Evolutionary conservation across 1,284 basidiomycete genomes (phyloP).

Genomic region (Ganoderma boninense): DNA sequence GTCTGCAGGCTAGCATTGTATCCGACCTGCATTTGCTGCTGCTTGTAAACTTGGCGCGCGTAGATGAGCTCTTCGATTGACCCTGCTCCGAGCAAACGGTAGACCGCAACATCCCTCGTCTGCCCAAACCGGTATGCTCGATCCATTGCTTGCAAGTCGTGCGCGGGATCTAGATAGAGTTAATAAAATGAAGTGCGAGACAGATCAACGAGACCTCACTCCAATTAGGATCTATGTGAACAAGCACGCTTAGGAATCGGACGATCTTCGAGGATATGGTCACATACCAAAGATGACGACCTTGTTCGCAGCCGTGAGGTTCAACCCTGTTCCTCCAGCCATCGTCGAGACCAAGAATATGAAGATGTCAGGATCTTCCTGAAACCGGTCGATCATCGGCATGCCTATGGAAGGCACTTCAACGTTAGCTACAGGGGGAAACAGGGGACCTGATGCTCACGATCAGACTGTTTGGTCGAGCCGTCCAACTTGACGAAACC

Average conservation of each 20-base stretch:
- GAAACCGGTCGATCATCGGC: conserved; percentile 84
- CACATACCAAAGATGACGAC: conserved; percentile 84
- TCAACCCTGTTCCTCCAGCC: conserved; percentile 80
- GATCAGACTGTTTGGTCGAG: conserved; percentile 65
- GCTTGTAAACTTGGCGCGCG: conserved; percentile 88
- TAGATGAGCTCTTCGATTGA: conserved; percentile 90
- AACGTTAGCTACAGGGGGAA: background rate
- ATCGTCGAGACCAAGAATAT: conserved; percentile 84
- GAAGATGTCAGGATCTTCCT: conserved; percentile 76
- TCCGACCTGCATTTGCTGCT: conserved; percentile 89
- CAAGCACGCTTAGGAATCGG: background rate
- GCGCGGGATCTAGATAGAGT: conserved; percentile 72
- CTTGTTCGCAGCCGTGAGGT: conserved; percentile 82
- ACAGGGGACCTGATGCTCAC: conserved; percentile 52
- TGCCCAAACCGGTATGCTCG: conserved; percentile 91
- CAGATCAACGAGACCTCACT: conserved; percentile 57
- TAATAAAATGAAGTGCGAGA: background rate
- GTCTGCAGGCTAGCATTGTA: conserved; percentile 86
- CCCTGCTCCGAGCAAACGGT: conserved; percentile 85
- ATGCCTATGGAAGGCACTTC: conserved; percentile 62
- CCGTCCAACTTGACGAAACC: conserved; percentile 81
- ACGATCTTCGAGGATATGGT: background rate
- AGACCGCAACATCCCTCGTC: conserved; percentile 85
- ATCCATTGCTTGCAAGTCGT: conserved; percentile 90
- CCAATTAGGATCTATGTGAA: conserved; percentile 83